Conservation (phyloP, 306 rosid species). For the Begonia masoniana region DNA sequence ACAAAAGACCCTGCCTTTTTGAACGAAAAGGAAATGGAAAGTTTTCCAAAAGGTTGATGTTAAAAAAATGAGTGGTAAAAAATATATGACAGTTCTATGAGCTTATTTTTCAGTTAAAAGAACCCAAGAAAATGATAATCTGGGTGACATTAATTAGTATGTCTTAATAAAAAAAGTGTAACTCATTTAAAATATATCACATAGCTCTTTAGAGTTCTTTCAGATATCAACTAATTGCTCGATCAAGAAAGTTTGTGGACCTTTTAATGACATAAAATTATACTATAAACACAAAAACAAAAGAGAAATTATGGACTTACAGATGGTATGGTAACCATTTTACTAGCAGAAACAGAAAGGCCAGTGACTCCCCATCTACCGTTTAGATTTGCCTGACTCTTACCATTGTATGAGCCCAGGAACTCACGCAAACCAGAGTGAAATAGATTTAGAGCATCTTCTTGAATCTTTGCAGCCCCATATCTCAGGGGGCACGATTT, state of each 20-base stretch:
- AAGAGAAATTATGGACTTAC: constrained; percentile 36
- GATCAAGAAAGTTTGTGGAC: neutral
- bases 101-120: too few relatives aligned
- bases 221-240: neutral
- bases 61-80: too few relatives aligned
- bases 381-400: constrained; percentile 33
- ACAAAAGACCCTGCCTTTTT: too few relatives aligned
- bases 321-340: constrained; percentile 72
- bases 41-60: too few relatives aligned
- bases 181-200: too few relatives aligned
- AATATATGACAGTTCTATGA: too few relatives aligned
- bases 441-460: constrained; percentile 77
- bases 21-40: too few relatives aligned
- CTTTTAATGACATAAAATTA: neutral
- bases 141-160: too few relatives aligned
- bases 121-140: too few relatives aligned
- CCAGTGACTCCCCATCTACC: constrained; percentile 64
- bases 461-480: constrained; percentile 81
- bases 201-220: neutral
- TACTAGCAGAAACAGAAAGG: constrained; percentile 80
- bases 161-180: too few relatives aligned
- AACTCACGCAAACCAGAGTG: constrained; percentile 77
- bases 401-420: constrained; percentile 29
- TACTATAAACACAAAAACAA: constrained; percentile 8
- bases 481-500: constrained; percentile 87